Percentiles rank a stretch among this genome's conserved stretches.
Evolutionary conservation across 2,329 filamentous ascomycete species (phyloP).

Genomic region (Fusarium redolens): DNA sequence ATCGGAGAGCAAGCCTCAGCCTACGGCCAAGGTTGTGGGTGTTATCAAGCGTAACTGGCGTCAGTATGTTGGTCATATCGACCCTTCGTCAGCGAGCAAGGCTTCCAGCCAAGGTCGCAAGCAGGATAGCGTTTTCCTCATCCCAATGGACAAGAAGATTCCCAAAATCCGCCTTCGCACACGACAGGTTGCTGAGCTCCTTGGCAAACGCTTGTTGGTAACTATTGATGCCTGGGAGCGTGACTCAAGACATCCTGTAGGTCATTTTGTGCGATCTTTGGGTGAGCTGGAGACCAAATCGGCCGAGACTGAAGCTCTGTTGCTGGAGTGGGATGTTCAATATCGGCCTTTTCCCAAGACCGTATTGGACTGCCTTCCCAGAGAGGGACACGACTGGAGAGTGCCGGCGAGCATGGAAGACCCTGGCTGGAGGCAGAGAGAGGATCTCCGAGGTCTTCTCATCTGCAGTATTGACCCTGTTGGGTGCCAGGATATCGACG

Average conservation of each 20-base stretch:
- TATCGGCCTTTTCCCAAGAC: constrained; percentile 97
- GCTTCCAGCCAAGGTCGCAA: constrained; percentile 80
- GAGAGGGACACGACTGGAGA: constrained; percentile 92
- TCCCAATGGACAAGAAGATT: constrained; percentile 98
- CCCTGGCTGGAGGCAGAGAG: constrained; percentile 85
- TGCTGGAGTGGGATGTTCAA: constrained; percentile 97
- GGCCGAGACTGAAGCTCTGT: constrained; percentile 94
- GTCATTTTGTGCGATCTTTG: constrained; percentile 92
- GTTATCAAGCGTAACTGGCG: constrained; percentile 97
- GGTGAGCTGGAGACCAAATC: constrained; percentile 96
- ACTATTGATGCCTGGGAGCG: constrained; percentile 96
- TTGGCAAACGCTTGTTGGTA: constrained; percentile 91
- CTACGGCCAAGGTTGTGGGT: constrained; percentile 91
- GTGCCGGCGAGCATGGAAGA: constrained; percentile 84
- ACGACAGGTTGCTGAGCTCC: constrained; percentile 85
- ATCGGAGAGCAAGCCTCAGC: constrained; percentile 82
- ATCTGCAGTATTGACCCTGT: constrained; percentile 98
- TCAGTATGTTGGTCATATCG: constrained; percentile 96
- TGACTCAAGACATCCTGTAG: constrained; percentile 90
- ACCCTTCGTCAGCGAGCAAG: constrained; percentile 83
- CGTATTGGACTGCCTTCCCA: constrained; percentile 90
- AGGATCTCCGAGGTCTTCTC: constrained; percentile 84
- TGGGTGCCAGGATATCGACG: constrained; percentile 97
- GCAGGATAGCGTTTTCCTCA: constrained; percentile 92
- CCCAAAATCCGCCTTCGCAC: constrained; percentile 96